Evolutionary conservation across 768 basidiomycete genomes (phyloP), one percentile per base, ranked within the genome.

Genomic region (Tephrocybe sp.): DNA sequence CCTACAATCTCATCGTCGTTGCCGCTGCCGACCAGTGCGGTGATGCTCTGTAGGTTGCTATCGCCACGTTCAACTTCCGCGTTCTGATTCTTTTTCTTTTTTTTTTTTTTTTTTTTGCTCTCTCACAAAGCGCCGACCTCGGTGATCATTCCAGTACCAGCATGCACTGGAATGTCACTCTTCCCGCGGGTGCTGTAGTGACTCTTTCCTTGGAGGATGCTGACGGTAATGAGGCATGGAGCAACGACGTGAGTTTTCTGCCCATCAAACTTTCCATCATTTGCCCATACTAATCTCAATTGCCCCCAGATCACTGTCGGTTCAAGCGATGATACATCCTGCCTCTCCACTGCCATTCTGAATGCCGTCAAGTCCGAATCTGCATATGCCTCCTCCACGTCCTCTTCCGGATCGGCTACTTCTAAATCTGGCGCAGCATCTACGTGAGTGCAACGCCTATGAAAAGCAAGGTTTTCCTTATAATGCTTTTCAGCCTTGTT

Each of bases 211-310:
- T 88, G 14, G 64, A 76, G 53, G 86, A 89, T 61, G 59, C 67
- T 1, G 48, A 59, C 31, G 79, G 71, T 23, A 62, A 83, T 3
- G 86, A 89, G 58, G 87, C 78, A 3, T 92, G 89, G 89, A 82
- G 79, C 56, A 72, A 69, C 32, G 59, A 56, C 10, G 88, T 89
- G 53, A 62, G 82, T 74, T 53, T 39, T 13, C 20, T 10, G 48
- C 22, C 17, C 22, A 14, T 49, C 56, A 43, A 36, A 39, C 30
- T 26, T 26, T 56, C 64, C 51, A 45, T 39, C 38, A 14, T 30
- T 51, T 53, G n/a, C 20, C 32, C 20, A 9, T 31, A 30, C 46
- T 48, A 23, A 43, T 49, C 45, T 42, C 47, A 41, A 45, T n/a
- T 40, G 36, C 9, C 48, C 52, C 46, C 53, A 79, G 76, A 66